Evolutionary conservation across 2,329 filamentous ascomycete species (phyloP).

Genomic region (Pestalotiopsis fici): DNA sequence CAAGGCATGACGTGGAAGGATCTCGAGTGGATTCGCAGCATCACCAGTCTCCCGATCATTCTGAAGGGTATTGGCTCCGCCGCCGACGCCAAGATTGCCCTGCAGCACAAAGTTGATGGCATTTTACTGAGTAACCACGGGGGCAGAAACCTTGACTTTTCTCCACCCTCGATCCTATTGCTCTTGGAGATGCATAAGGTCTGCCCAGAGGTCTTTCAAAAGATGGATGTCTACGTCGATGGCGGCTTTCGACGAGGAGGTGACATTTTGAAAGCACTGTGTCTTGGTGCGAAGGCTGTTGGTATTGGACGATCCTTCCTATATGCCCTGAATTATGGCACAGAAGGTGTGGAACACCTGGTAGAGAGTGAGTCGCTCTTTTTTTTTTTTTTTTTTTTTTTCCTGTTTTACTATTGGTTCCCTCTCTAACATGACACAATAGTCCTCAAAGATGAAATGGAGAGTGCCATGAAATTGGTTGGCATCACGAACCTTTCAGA

Average conservation of each 20-base stretch:
- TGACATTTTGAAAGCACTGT: constrained; percentile 68
- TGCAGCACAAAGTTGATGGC: constrained; percentile 62
- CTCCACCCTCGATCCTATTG: constrained; percentile 56
- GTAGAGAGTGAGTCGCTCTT: constrained; percentile 47
- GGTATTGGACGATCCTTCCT: constrained; percentile 64
- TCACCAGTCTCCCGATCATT: constrained; percentile 56
- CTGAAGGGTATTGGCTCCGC: constrained; percentile 73
- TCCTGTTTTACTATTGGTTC: too few relatives aligned
- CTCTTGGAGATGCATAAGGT: constrained; percentile 64
- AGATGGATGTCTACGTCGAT: constrained; percentile 64
- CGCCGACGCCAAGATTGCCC: constrained; percentile 60
- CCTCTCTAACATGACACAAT: constrained; percentile 9
- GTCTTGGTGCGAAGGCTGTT: constrained; percentile 64
- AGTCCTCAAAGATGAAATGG: constrained; percentile 60
- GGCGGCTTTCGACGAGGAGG: constrained; percentile 66
- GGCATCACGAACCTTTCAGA: constrained; percentile 63
- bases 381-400: background rate
- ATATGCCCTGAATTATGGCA: constrained; percentile 62
- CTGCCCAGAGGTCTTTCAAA: constrained; percentile 60
- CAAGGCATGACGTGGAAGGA: constrained; percentile 63
- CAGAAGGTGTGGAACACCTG: constrained; percentile 54
- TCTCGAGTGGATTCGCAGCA: constrained; percentile 63
- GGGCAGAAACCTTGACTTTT: constrained; percentile 55
- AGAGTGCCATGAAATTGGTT: constrained; percentile 66
- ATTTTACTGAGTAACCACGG: constrained; percentile 74